Base-by-base conservation (phyloP, 805 yeast species). In the Candida taoyuanica region DNA sequence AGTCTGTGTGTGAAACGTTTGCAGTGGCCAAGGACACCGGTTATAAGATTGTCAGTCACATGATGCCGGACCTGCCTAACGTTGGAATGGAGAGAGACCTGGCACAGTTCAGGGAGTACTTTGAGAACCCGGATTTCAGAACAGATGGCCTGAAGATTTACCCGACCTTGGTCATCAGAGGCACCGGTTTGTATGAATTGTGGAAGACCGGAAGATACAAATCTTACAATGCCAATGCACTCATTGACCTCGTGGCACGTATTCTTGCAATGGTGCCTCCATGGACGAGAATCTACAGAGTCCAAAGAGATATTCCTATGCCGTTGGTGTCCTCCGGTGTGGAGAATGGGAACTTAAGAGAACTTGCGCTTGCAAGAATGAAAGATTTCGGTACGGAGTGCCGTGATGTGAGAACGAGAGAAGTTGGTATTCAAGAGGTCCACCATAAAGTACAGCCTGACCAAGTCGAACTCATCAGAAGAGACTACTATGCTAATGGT, bases 31-130 rank as follows among this genome's bases (percentile, higher is more conserved):
- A 93, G 59, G 98, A 93, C 63, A 91, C 98, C 1, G 98, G 98
- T 12, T 93, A 89, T 64, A 93, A 93, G 60, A 95, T 93, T 37
- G 98, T 93, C 17, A 81, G 95, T 48, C 98, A 93, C 65, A 93
- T 93, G 98, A 93, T 93, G 98, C 98, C 98, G 13, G 98, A 93
- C 68, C 71, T 93, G 53, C 98, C 98, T 14, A 93, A 93, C 56
- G 97, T 93, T 42, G 98, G 98, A 15, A 86, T 91, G 95, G 98
- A 93, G 64, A 76, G 98, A 60, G 98, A 93, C 60, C 67, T 91
- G 42, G 96, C 88, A 56, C 98, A 93, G 65, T 93, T 93, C 58
- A 78, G 82, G 55, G 98, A 93, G 60, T 93, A 93, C 66, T 93
- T 93, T 59, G 98, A 91, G 53, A 93, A 86, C 60, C 98, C 98